Base-by-base conservation (phyloP, 2,329 filamentous ascomycete species). In the Trichoderma asperellum region DNA sequence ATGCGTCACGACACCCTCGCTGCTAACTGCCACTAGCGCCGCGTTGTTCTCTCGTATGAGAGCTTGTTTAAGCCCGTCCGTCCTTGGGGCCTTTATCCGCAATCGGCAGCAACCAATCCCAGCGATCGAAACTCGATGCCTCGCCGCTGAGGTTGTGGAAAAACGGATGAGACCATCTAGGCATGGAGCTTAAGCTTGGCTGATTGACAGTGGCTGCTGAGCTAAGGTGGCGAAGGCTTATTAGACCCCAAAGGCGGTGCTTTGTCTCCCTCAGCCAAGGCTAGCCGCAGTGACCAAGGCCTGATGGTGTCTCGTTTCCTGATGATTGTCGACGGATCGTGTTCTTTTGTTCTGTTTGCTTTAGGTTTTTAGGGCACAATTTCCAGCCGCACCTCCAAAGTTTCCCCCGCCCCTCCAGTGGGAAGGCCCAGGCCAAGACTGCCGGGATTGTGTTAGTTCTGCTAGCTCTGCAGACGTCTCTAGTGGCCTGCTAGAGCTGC, bases 361-460 rank as follows among this genome's bases (percentile, higher is more conserved):
- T 53, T 63, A 37, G 37, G 24, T 24, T 34, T 53, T 55, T 47
- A 21, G 62, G 40, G 63, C 63, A 37, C 40, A 52, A 40, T 56
- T 34, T 67, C 63, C 63, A 67, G 63, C 63, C 63, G 63, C 63
- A 67, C 63, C 63, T 59, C 55, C 55, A 67, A 57, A 47, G 62
- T 65, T 65, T 65, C 62, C 55, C 43, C 53, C 62, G 35, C 37
- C 53, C 62, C 52, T 64, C 52, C 63, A 67, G 63, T 29, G 37
- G 53, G 37, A 35, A 58, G 37, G 40, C 24, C 52, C 18, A 57
- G 52, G 61, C 32, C 34, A 34, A 34, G 49, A 35, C 37, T 21
- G 10, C 35, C n/a, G 43, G n/a, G 47, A 49, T 49, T 2, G 24
- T n/a, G 47, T 24, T 24, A 49, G 47, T 49, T 49, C 47, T 49